Conservation (phyloP, 371 early-diverging fungal genomes). For the Batkoa obscura region DNA sequence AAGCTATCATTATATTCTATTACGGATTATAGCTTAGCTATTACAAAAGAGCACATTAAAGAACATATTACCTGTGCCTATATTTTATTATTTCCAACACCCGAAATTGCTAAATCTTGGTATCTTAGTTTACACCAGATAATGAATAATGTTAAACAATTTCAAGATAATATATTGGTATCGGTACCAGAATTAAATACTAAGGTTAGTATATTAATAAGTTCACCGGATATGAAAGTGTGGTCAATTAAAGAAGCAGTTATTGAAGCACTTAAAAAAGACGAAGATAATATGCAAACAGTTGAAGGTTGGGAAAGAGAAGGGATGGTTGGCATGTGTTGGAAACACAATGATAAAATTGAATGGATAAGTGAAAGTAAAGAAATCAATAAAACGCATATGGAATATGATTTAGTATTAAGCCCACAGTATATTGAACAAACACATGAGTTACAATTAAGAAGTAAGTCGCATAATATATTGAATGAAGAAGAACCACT, state of each 20-base stretch:
- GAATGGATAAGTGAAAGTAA: not conserved
- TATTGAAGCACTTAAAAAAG: not conserved
- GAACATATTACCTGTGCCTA: not conserved
- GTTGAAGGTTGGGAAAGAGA: not conserved
- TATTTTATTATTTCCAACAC: constrained; percentile 1
- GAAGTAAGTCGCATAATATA: not conserved
- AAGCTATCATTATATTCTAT: not conserved
- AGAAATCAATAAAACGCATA: too few relatives aligned
- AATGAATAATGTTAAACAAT: not conserved
- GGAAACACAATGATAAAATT: not conserved
- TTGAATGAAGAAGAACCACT: not conserved
- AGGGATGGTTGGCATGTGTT: not conserved
- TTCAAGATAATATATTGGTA: not conserved
- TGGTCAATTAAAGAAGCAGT: constrained; percentile 1
- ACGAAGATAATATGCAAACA: not conserved
- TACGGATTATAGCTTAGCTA: not conserved
- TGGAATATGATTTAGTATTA: not conserved
- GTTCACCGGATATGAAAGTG: not conserved
- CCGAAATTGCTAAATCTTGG: not conserved
- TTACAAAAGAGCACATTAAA: not conserved
- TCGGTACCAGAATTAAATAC: constrained; percentile 1
- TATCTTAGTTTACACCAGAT: not conserved
- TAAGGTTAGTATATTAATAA: not conserved
- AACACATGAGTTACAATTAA: constrained; percentile 4
- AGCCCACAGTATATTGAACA: constrained; percentile 3